These are phyloP conservation scores for Fistulinella staudtii DNA, from an alignment of 1,284 basidiomycete genomes.

Conservation along the genomic window DNA sequence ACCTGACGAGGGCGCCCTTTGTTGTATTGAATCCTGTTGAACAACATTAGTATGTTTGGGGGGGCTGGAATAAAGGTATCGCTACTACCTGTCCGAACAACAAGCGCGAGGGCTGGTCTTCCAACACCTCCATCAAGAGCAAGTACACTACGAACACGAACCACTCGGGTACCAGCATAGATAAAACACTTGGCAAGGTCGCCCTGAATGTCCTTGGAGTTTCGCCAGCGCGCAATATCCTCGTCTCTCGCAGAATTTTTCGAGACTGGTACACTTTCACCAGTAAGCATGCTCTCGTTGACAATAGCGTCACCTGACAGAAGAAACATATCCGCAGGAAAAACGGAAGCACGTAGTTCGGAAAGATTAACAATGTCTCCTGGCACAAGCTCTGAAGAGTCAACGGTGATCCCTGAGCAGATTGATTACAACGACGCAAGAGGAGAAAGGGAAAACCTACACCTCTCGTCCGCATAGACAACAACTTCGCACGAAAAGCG, in stretches of 20 bases:
- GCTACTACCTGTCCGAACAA: constrained; percentile 81
- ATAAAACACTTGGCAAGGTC: constrained; percentile 86
- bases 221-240: constrained; percentile 66
- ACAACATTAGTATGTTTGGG: constrained; percentile 2
- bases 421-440: constrained; percentile 1
- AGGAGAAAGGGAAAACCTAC: constrained; percentile 45
- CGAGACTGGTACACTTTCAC: constrained; percentile 92
- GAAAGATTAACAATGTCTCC: constrained; percentile 93
- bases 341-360: constrained; percentile 65
- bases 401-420: constrained; percentile 60
- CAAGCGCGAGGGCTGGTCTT: constrained; percentile 78
- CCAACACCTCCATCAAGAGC: constrained; percentile 50
- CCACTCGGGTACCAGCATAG: constrained; percentile 90
- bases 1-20: constrained; percentile 92
- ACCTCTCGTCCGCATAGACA: constrained; percentile 70
- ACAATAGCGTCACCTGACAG: constrained; percentile 96
- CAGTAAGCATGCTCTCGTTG: constrained; percentile 98
- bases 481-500: constrained; percentile 82
- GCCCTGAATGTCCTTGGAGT: constrained; percentile 59
- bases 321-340: constrained; percentile 92
- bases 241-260: constrained; percentile 78
- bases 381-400: constrained; percentile 84
- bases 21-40: constrained; percentile 89
- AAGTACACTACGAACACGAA: constrained; percentile 79
- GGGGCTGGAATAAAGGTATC: not conserved